These are phyloP conservation scores for Mycena leptocephala DNA, from an alignment of 768 basidiomycete genomes.

Conservation along the genomic window DNA sequence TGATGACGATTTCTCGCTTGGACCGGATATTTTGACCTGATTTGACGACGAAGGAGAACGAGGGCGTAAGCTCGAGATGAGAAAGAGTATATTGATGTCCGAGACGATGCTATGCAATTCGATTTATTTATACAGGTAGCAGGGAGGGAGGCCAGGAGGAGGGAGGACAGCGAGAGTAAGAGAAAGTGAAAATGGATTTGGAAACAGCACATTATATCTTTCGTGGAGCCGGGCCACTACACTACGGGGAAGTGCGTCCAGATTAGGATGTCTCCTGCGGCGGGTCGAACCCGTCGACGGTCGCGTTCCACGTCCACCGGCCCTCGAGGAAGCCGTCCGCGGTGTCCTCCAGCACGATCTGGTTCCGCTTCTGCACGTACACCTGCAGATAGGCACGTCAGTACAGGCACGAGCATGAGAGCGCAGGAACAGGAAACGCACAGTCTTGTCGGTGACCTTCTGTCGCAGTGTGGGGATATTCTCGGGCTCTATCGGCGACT, in stretches of 20 bases:
- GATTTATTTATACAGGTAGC: slow-evolving; percentile 29
- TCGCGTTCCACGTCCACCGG: slow-evolving; percentile 86
- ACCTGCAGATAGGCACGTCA: slow-evolving; percentile 59
- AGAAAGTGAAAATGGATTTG: background rate
- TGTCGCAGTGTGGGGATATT: slow-evolving; percentile 87
- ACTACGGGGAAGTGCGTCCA: background rate
- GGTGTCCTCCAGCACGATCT: slow-evolving; percentile 96
- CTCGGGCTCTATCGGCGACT: slow-evolving; percentile 92
- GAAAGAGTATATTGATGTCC: background rate
- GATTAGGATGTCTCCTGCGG: slow-evolving; percentile 38
- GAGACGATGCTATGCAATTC: slow-evolving; percentile 26
- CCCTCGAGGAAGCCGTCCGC: slow-evolving; percentile 91
- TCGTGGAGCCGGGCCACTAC: background rate
- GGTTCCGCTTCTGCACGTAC: slow-evolving; percentile 97
- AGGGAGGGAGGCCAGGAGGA: background rate
- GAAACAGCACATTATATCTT: slow-evolving; percentile 1
- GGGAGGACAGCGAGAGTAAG: background rate
- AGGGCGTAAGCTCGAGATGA: background rate
- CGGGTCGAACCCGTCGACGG: slow-evolving; percentile 80
- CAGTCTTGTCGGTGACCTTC: slow-evolving; percentile 97
- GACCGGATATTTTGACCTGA: background rate
- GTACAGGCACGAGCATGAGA: background rate
- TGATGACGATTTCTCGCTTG: background rate
- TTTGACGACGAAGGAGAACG: background rate
- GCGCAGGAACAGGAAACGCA: slow-evolving; percentile 50